phyloP scores from a whole-genome alignment of 495 filamentous ascomycete species.

The Bacidia gigantensis region DNA sequence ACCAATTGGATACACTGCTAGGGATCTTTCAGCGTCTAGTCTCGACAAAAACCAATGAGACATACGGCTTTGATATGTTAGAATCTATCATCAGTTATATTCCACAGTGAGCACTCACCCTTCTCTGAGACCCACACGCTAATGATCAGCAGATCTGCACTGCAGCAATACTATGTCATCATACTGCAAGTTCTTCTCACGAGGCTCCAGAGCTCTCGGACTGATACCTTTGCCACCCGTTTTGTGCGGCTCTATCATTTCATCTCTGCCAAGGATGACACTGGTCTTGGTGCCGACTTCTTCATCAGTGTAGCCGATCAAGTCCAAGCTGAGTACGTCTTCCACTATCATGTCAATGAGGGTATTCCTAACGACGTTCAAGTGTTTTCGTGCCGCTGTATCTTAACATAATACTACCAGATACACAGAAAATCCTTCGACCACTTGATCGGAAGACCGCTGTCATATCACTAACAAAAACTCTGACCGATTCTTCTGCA shows the following conservation, averaged over 20 bases:
- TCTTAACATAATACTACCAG: constrained; percentile 68
- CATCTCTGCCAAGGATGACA: constrained; percentile 57
- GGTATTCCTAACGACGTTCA: not conserved
- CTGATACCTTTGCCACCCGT: constrained; percentile 64
- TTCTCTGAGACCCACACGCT: not conserved
- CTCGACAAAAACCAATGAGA: constrained; percentile 57
- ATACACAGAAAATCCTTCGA: constrained; percentile 71
- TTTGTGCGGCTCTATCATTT: constrained; percentile 91
- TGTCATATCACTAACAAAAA: constrained; percentile 83
- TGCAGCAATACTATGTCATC: constrained; percentile 63
- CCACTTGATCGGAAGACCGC: constrained; percentile 87
- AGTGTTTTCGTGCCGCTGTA: constrained; percentile 78
- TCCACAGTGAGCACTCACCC: constrained; percentile 44
- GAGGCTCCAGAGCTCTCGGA: constrained; percentile 61
- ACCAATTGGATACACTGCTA: constrained; percentile 67
- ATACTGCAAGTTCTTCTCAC: constrained; percentile 75
- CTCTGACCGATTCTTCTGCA: constrained; percentile 62
- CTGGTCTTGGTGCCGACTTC: constrained; percentile 79
- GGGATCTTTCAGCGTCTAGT: constrained; percentile 87
- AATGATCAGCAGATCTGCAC: constrained; percentile 33
- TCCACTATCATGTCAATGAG: not conserved
- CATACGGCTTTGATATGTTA: constrained; percentile 75
- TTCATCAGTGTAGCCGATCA: constrained; percentile 68
- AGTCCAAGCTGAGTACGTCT: constrained; percentile 53
- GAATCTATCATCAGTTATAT: constrained; percentile 64